These are phyloP conservation scores for Globisporangium heterothallicum DNA, from an alignment of 352 stramenopile genomes.

Conservation along the genomic window DNA sequence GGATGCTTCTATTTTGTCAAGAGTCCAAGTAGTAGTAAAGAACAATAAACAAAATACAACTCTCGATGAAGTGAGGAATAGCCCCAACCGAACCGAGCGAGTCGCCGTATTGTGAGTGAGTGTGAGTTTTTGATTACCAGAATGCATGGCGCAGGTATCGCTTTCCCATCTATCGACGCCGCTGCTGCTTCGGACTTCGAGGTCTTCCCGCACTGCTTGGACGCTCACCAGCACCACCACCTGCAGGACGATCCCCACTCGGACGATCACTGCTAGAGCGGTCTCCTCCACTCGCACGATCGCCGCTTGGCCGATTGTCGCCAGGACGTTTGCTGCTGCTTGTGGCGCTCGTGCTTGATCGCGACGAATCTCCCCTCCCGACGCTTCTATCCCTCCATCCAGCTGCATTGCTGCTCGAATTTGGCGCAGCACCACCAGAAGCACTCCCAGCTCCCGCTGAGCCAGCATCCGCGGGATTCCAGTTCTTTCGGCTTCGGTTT, in stretches of 20 bases:
- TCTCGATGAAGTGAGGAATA: no score
- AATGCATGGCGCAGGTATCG: no score
- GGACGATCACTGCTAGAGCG: constrained; percentile 1
- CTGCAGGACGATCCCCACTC: no score
- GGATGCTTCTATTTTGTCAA: no score
- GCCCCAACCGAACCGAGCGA: no score
- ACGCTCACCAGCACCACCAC: constrained; percentile 4
- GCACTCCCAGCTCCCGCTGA: no score
- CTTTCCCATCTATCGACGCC: constrained; percentile 28
- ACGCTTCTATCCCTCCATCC: constrained; percentile 40
- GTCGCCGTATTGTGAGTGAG: no score
- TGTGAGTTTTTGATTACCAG: no score
- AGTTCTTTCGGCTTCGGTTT: constrained; percentile 6
- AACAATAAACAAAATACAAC: no score
- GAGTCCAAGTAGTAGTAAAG: no score
- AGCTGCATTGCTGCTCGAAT: constrained; percentile 6
- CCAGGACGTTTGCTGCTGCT: constrained; percentile 9
- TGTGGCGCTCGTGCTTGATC: neutral
- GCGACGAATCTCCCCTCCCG: constrained; percentile 16
- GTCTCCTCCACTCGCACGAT: neutral
- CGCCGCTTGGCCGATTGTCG: constrained; percentile 6
- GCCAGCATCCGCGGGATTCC: neutral
- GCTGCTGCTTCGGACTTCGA: constrained; percentile 46
- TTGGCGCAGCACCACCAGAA: neutral
- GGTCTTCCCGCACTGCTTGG: constrained; percentile 20